Conservation (phyloP, 257 asterid genomes). For the Solanum clarkiae region DNA sequence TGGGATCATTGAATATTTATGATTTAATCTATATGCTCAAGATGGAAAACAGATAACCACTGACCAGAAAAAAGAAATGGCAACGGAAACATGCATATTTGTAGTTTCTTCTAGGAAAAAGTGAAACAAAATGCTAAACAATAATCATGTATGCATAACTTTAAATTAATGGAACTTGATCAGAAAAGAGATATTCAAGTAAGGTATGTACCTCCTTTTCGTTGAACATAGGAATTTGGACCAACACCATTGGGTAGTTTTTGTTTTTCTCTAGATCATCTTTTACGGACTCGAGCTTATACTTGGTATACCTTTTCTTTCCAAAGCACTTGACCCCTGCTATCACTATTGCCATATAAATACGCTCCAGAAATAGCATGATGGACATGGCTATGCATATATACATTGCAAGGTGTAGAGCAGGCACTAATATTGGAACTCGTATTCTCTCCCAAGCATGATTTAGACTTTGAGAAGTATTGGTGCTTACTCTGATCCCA, state of each 20-base stretch:
- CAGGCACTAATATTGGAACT: conserved; percentile 55
- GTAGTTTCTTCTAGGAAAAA: not conserved
- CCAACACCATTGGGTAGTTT: conserved; percentile 54
- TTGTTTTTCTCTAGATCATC: conserved; percentile 44
- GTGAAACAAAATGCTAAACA: not conserved
- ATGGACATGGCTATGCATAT: conserved; percentile 68
- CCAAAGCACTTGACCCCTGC: conserved; percentile 45
- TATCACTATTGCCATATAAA: conserved; percentile 81
- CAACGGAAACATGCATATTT: not conserved
- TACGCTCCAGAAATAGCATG: conserved; percentile 74
- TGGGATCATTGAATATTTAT: not conserved
- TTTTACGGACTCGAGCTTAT: conserved; percentile 61
- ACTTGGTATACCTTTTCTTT: conserved; percentile 67
- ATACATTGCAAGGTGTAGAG: conserved; percentile 40
- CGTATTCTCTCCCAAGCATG: conserved; percentile 52
- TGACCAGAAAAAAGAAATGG: not conserved
- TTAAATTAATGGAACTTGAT: not conserved
- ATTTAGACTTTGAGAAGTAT: conserved; percentile 32
- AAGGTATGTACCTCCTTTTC: conserved; percentile 63
- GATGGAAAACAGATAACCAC: not conserved
- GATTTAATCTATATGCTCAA: not conserved
- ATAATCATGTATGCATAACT: not conserved
- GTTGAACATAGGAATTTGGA: conserved; percentile 85
- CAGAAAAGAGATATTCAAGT: not conserved
- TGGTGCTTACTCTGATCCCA: conserved; percentile 26